phyloP scores from a whole-genome alignment of 768 basidiomycete genomes.

The Tricholoma furcatifolium region DNA sequence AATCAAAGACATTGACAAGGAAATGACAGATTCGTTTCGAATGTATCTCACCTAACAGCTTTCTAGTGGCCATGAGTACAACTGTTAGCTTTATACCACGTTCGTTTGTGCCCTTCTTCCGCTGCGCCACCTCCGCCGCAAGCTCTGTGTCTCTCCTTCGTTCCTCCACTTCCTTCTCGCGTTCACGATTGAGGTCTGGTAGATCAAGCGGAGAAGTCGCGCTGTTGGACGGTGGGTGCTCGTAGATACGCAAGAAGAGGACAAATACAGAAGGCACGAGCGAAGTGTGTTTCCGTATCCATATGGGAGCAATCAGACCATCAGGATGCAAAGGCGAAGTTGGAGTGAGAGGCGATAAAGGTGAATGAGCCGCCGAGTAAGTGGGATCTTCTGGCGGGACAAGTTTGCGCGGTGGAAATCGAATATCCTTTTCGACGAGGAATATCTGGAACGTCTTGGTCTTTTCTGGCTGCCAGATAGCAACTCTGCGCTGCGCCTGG shows the following conservation, averaged over 20 bases:
- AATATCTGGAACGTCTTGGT: slow-evolving; percentile 76
- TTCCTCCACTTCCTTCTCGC: slow-evolving; percentile 66
- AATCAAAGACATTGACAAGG: background rate
- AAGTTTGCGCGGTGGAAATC: slow-evolving; percentile 87
- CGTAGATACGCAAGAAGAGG: slow-evolving; percentile 82
- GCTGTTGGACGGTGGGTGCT: slow-evolving; percentile 44
- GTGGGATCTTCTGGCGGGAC: slow-evolving; percentile 57
- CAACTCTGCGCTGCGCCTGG: slow-evolving; percentile 55
- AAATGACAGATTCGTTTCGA: background rate
- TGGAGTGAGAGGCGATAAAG: slow-evolving; percentile 88
- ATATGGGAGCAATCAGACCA: slow-evolving; percentile 95
- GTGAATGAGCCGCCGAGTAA: slow-evolving; percentile 71
- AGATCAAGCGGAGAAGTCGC: slow-evolving; percentile 54
- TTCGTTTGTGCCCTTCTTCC: slow-evolving; percentile 81
- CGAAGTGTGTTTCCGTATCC: slow-evolving; percentile 94
- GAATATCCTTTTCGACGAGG: slow-evolving; percentile 79
- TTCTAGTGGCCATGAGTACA: slow-evolving; percentile 86
- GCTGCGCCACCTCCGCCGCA: slow-evolving; percentile 71
- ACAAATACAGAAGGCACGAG: slow-evolving; percentile 93
- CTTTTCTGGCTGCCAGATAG: slow-evolving; percentile 75
- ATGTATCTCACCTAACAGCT: slow-evolving; percentile 68
- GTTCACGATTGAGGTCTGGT: slow-evolving; percentile 52
- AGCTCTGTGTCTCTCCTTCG: slow-evolving; percentile 71
- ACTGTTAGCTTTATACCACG: slow-evolving; percentile 93
- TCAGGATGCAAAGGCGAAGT: slow-evolving; percentile 92